Evolutionary conservation across 2,329 filamentous ascomycete species (phyloP).

Genomic region (Aulographum hederae): DNA sequence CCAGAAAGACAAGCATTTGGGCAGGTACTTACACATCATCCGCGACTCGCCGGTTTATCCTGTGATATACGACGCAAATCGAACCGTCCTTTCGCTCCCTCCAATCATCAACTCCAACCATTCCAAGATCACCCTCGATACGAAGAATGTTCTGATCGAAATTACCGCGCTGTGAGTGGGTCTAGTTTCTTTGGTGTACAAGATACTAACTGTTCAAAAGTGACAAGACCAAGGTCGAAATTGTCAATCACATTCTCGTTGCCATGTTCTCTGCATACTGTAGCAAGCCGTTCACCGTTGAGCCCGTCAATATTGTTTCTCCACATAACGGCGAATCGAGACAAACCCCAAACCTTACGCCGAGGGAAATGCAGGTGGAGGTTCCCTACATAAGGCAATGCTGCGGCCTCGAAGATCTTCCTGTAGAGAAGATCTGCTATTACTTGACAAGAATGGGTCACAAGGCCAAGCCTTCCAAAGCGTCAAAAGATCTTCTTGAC

Average conservation of each 20-base stretch:
- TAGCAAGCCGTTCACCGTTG: conserved; percentile 73
- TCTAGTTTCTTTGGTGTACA: too few relatives aligned
- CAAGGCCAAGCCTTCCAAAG: conserved; percentile 54
- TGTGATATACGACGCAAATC: conserved; percentile 81
- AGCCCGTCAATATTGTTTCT: conserved; percentile 83
- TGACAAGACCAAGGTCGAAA: conserved; percentile 88
- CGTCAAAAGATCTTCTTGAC: conserved; percentile 50
- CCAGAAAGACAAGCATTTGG: conserved; percentile 76
- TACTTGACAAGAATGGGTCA: conserved; percentile 82
- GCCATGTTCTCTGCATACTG: conserved; percentile 95
- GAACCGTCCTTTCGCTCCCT: conserved; percentile 76
- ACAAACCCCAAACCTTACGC: conserved; percentile 62
- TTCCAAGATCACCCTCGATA: conserved; percentile 86
- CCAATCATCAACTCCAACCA: conserved; percentile 97
- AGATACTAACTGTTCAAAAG: too few relatives aligned
- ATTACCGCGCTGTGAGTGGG: conserved; percentile 68
- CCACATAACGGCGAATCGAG: conserved; percentile 75
- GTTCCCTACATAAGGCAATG: conserved; percentile 88
- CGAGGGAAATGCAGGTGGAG: conserved; percentile 62
- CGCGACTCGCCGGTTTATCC: conserved; percentile 86
- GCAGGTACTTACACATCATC: conserved; percentile 85
- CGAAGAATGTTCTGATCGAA: conserved; percentile 90
- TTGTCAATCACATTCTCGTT: conserved; percentile 88
- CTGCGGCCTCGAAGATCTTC: conserved; percentile 61
- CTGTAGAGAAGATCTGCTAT: conserved; percentile 57